phyloP scores from a whole-genome alignment of 2,329 filamentous ascomycete species.

The Monosporascus sp. region DNA sequence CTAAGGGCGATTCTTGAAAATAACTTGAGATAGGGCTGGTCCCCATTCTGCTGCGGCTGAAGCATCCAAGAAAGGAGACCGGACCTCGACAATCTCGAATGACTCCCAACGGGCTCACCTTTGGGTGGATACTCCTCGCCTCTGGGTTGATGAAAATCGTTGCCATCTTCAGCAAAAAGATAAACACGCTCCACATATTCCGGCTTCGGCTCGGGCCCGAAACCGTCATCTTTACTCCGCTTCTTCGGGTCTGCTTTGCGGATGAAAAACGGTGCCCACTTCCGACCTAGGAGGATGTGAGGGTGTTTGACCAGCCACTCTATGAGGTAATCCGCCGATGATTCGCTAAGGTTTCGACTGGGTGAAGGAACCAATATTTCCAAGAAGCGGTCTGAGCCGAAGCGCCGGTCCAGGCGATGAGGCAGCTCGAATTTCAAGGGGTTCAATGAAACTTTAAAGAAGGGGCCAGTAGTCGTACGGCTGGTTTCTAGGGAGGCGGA shows the following conservation, averaged over 20 bases:
- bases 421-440: constrained; percentile 44
- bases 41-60: constrained; percentile 36
- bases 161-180: constrained; percentile 52
- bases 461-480: constrained; percentile 27
- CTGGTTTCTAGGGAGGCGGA: constrained; percentile 37
- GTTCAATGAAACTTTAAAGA: constrained; percentile 43
- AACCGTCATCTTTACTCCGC: constrained; percentile 28
- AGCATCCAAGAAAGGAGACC: constrained; percentile 51
- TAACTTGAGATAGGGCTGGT: constrained; percentile 48
- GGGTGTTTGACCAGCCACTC: constrained; percentile 33
- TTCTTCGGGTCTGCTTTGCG: constrained; percentile 34
- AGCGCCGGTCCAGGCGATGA: constrained; percentile 49
- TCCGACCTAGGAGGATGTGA: constrained; percentile 42
- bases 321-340: constrained; percentile 29
- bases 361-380: constrained; percentile 37
- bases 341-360: constrained; percentile 22
- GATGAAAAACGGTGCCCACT: constrained; percentile 44
- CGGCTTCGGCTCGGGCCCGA: constrained; percentile 24
- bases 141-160: constrained; percentile 30
- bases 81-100: constrained; percentile 28
- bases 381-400: constrained; percentile 55
- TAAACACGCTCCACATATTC: constrained; percentile 39
- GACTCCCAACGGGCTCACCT: constrained; percentile 14
- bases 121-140: constrained; percentile 23
- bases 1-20: constrained; percentile 55